These are phyloP conservation scores for Pleurotus sapidus DNA, from an alignment of 768 basidiomycete genomes.

Conservation along the genomic window DNA sequence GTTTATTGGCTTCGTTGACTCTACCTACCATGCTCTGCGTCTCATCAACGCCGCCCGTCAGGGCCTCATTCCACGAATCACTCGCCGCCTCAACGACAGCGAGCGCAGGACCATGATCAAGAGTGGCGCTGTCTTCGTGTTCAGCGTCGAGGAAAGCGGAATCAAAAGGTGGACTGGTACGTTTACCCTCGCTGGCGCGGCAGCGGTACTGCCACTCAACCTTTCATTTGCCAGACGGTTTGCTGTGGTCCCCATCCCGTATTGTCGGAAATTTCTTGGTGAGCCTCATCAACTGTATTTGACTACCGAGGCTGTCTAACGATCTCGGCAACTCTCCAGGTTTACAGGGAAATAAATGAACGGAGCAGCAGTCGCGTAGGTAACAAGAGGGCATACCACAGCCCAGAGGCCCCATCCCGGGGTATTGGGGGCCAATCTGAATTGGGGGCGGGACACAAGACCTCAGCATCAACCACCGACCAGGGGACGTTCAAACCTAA, in stretches of 20 bases:
- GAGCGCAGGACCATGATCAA: slow-evolving; percentile 67
- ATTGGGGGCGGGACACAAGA: slow-evolving; percentile 26
- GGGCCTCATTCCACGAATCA: slow-evolving; percentile 78
- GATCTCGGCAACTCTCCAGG: slow-evolving; percentile 35
- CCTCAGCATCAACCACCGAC: slow-evolving; percentile 30
- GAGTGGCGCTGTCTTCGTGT: slow-evolving; percentile 77
- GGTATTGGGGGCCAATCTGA: slow-evolving; percentile 31
- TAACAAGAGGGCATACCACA: slow-evolving; percentile 48
- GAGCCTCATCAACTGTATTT: slow-evolving; percentile 16
- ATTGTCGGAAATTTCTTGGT: slow-evolving; percentile 87
- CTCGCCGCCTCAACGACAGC: slow-evolving; percentile 80
- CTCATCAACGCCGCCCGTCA: slow-evolving; percentile 81
- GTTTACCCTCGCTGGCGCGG: slow-evolving; percentile 13
- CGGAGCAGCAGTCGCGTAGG: slow-evolving; percentile 54
- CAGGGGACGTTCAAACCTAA: slow-evolving; percentile 64
- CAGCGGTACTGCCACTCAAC: slow-evolving; percentile 15
- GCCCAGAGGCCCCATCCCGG: slow-evolving; percentile 42
- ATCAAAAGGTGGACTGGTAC: slow-evolving; percentile 85
- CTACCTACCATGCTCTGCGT: slow-evolving; percentile 76
- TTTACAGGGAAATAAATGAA: slow-evolving; percentile 80
- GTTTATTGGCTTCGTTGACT: slow-evolving; percentile 79
- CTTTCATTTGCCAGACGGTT: slow-evolving; percentile 37
- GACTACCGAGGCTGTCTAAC: neutral
- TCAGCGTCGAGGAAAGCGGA: slow-evolving; percentile 84
- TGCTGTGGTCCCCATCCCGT: slow-evolving; percentile 81